phyloP scores from a whole-genome alignment of 495 filamentous ascomycete genomes.

The Daldinia bambusicola region DNA sequence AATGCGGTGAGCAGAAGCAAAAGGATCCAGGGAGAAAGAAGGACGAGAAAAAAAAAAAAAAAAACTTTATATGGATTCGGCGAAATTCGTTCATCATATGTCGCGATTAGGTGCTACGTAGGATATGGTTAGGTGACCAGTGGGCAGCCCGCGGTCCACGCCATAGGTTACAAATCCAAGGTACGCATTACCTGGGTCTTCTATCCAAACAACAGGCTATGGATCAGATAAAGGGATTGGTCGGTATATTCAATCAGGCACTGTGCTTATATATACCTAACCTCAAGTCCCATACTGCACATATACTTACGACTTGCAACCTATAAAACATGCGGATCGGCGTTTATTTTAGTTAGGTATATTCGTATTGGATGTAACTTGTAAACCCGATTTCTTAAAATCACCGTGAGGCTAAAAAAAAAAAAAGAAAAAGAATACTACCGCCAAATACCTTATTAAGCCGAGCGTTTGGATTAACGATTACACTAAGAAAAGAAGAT shows the following conservation, averaged over 20 bases:
- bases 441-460: too few relatives aligned
- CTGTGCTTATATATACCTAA: constrained; percentile 8
- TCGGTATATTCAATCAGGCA: constrained; percentile 8
- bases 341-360: not conserved
- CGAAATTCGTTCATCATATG: constrained; percentile 38
- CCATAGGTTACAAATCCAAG: constrained; percentile 33
- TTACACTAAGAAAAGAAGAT: constrained; percentile 3
- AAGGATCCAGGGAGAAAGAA: constrained; percentile 16
- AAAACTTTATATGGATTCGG: constrained; percentile 26
- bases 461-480: constrained; percentile 11
- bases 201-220: constrained; percentile 27
- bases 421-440: too few relatives aligned
- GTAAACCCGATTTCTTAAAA: not conserved
- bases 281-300: not conserved
- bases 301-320: too few relatives aligned
- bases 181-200: constrained; percentile 24
- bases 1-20: constrained; percentile 32
- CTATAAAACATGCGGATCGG: not conserved
- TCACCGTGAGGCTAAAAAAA: not conserved
- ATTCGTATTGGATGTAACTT: not conserved
- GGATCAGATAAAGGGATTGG: constrained; percentile 42
- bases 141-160: constrained; percentile 12
- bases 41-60: constrained; percentile 3
- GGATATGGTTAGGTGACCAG: not conserved
- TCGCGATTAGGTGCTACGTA: constrained; percentile 36